phyloP scores from a whole-genome alignment of 345 rosid genomes.

The Rhizophora mangle region DNA sequence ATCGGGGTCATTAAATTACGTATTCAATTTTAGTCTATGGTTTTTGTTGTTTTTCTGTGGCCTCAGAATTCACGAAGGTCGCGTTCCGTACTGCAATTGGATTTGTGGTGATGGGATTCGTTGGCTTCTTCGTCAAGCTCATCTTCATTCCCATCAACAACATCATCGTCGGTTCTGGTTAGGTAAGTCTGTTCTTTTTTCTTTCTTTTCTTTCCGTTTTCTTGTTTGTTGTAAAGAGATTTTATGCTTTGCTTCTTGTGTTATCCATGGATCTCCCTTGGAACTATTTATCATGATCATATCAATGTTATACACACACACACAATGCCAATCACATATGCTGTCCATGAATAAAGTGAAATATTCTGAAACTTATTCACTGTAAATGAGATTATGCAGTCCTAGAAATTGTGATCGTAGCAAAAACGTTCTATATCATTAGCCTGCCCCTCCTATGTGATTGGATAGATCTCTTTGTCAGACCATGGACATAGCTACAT shows the following conservation, averaged over 20 bases:
- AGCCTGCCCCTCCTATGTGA: no score
- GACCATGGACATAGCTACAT: no score
- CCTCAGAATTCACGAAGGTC: slow-evolving; percentile 20
- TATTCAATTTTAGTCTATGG: no score
- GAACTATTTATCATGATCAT: no score
- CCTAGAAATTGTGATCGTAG: neutral
- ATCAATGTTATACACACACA: no score
- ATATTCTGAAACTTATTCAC: neutral
- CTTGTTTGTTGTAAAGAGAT: no score
- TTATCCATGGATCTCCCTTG: no score
- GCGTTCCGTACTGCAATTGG: slow-evolving; percentile 24
- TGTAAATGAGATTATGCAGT: neutral
- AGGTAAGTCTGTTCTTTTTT: neutral
- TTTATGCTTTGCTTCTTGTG: no score
- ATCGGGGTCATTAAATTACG: neutral
- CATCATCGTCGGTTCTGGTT: slow-evolving; percentile 20
- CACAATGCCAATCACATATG: no score
- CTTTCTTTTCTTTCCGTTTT: neutral
- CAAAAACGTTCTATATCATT: no score
- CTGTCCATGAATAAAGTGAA: neutral
- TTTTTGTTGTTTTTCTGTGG: no score
- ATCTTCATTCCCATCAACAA: slow-evolving; percentile 25
- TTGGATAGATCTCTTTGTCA: no score
- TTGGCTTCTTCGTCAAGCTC: slow-evolving; percentile 24
- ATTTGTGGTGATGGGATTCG: slow-evolving; percentile 25